A percentile compares a stretch with the other conserved stretches of the same genome.
These are phyloP conservation scores for Ascochyta koolunga DNA, from an alignment of 2,329 filamentous ascomycete genomes.

Conservation along the genomic window DNA sequence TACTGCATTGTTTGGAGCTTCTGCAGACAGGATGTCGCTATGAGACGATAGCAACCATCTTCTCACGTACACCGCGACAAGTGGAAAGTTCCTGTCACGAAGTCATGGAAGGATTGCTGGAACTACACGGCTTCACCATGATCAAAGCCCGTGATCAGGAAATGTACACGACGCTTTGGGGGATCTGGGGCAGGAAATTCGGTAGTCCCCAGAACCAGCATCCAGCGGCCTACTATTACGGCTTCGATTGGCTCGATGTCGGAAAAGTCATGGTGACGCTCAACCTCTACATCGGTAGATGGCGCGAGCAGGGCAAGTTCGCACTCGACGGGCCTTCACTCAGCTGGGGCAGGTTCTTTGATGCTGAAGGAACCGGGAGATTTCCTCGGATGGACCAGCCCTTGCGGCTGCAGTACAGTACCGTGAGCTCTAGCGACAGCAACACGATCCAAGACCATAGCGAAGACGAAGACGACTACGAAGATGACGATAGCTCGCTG, in stretches of 20 bases:
- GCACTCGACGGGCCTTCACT: conserved; percentile 30
- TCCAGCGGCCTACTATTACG: conserved; percentile 27
- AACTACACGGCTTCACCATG: conserved; percentile 32
- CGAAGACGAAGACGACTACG: conserved; percentile 1
- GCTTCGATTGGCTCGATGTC: conserved; percentile 26
- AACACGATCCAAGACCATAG: background rate
- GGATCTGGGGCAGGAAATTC: conserved; percentile 23
- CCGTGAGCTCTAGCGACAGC: background rate
- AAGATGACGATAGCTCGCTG: background rate
- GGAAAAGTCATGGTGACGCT: conserved; percentile 34
- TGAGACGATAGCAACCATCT: conserved; percentile 36
- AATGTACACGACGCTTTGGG: conserved; percentile 28
- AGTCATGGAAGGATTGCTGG: conserved; percentile 32
- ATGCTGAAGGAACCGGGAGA: conserved; percentile 10
- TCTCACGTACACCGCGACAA: conserved; percentile 36
- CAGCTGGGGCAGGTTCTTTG: conserved; percentile 31
- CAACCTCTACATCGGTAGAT: conserved; percentile 40
- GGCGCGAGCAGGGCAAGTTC: conserved; percentile 33
- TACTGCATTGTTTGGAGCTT: conserved; percentile 34
- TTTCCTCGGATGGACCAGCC: conserved; percentile 13
- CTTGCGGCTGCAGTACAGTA: conserved; percentile 10
- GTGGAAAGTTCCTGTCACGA: conserved; percentile 30
- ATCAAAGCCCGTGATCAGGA: conserved; percentile 14
- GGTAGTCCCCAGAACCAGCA: conserved; percentile 2
- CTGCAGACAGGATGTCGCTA: conserved; percentile 35